Base-by-base conservation (phyloP, 148 eudicot species). In the Camellia sinensis region DNA sequence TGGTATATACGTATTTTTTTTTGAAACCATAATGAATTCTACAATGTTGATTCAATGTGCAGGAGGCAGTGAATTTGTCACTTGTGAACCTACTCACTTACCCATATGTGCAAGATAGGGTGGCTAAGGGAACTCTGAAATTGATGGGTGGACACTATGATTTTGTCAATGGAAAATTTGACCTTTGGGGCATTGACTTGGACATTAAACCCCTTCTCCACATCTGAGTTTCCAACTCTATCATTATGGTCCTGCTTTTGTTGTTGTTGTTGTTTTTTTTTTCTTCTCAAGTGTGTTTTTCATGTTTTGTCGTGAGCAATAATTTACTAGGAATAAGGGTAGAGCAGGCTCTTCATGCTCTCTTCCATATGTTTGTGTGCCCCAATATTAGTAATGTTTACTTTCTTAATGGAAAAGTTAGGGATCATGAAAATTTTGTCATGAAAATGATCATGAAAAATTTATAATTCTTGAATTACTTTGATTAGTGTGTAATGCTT, bases 41-140 rank as follows among this genome's bases (percentile, higher is more conserved):
- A 0, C 19, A 46, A 21, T 4, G 12, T 10, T 46, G 40, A 10
- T 29, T 29, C 37, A 44, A 40, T 61, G 6, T 13, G 59, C 79
- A 76, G 79, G 79, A 76, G 21, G 70, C 79, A 7, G 79, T 76
- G 45, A 76, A 76, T 63, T 50, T 63, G 57, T 63, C 70, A 21
- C 14, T 76, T 56, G 22, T 56, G 22, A 76, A 76, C 29, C 70
- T 76, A 29, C 54, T 76, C 10, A 62, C 5, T 29, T 29, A 29
- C 37, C 70, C 70, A 3, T 63, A 45, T n/a, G 60, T 76, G 70
- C 22, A 29, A 48, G 67, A 22, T 13, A 10, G 70, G 54, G 79
- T 76, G 68, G 69, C 19, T 0, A 48, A 76, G 0, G 41, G 63
- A 63, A 62, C 44, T 21, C 59, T 76, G 3, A 21, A 21, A 13